phyloP scores from a whole-genome alignment of 306 rosid species.

The Amphicarpaea edgeworthii region DNA sequence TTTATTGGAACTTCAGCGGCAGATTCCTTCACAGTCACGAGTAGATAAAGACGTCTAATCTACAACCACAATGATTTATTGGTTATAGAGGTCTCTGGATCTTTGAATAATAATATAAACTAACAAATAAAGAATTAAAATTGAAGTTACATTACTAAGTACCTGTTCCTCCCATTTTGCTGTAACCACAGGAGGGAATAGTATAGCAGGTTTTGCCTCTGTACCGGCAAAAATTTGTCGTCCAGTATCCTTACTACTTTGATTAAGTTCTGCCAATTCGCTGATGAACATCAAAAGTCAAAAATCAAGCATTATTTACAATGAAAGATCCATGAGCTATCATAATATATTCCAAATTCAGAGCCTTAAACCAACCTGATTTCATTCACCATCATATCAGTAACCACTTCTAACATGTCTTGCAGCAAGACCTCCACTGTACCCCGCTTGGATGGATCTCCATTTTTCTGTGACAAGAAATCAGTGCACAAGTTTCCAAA shows the following conservation, averaged over 20 bases:
- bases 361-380: slow-evolving; percentile 63
- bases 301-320: slow-evolving; percentile 33
- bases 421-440: slow-evolving; percentile 82
- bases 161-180: slow-evolving; percentile 98
- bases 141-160: slow-evolving; percentile 2
- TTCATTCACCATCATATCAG: slow-evolving; percentile 96
- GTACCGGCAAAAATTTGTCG: slow-evolving; percentile 89
- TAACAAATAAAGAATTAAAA: slow-evolving; percentile 4
- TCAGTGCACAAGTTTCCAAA: slow-evolving; percentile 44
- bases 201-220: slow-evolving; percentile 77
- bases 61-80: slow-evolving; percentile 46
- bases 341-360: slow-evolving; percentile 38
- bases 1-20: slow-evolving; percentile 87
- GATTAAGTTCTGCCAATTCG: slow-evolving; percentile 83
- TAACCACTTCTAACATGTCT: slow-evolving; percentile 97
- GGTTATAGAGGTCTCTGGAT: slow-evolving; percentile 25
- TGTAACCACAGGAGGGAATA: slow-evolving; percentile 81
- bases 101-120: slow-evolving; percentile 15
- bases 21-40: slow-evolving; percentile 89
- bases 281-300: slow-evolving; percentile 53
- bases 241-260: slow-evolving; percentile 82
- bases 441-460: slow-evolving; percentile 70
- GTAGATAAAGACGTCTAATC: slow-evolving; percentile 88
- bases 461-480: slow-evolving; percentile 66
- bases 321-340: neutral